Evolutionary conservation across 306 rosid species (phyloP).

Genomic region (Cicer chorassanicum): DNA sequence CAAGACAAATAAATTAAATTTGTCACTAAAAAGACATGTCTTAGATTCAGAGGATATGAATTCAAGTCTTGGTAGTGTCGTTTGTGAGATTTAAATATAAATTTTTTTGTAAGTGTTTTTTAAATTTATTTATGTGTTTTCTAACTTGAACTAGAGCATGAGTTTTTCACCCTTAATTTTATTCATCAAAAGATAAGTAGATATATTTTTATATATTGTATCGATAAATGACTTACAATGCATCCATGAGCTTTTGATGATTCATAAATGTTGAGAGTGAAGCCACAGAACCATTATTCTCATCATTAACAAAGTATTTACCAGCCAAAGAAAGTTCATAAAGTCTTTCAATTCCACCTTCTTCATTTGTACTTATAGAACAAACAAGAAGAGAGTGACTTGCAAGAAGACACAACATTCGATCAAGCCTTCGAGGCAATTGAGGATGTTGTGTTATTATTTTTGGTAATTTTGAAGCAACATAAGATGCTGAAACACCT

Average conservation of each 20-base stretch:
- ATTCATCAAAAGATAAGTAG: too few relatives aligned
- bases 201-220: too few relatives aligned
- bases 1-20: too few relatives aligned
- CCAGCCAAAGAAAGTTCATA: conserved; percentile 34
- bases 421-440: conserved; percentile 36
- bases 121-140: too few relatives aligned
- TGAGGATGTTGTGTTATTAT: background rate
- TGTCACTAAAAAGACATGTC: too few relatives aligned
- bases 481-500: conserved; percentile 37
- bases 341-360: conserved; percentile 24
- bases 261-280: background rate
- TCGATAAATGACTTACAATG: conserved; percentile 3
- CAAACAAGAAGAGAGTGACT: conserved; percentile 43
- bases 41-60: too few relatives aligned
- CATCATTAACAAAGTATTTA: conserved; percentile 32
- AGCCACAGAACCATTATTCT: background rate
- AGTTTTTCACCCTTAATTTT: too few relatives aligned
- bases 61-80: too few relatives aligned
- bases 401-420: conserved; percentile 42
- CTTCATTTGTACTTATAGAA: background rate
- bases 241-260: background rate
- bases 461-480: conserved; percentile 36
- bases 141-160: too few relatives aligned
- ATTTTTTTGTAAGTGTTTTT: too few relatives aligned
- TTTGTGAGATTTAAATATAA: too few relatives aligned